Conservation (phyloP, 1,139 yeast species). For the Scheffersomyces cryptocercus region DNA sequence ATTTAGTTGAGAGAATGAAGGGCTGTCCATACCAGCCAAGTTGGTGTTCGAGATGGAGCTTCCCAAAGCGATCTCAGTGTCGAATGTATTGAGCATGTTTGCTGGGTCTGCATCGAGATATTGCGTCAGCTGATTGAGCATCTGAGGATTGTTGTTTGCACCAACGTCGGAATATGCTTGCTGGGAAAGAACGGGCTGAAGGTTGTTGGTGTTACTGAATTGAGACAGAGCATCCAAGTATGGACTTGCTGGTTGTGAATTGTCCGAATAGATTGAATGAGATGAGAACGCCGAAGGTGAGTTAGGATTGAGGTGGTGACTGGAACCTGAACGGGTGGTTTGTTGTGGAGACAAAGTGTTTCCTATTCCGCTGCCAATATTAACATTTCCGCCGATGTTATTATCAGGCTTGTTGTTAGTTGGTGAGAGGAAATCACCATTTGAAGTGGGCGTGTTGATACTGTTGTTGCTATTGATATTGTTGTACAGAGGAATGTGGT, state of each 20-base stretch:
- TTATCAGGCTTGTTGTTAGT: constrained; percentile 5
- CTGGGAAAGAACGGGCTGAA: constrained; percentile 7
- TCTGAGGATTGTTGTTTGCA: background rate
- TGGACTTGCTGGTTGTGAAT: constrained; percentile 41
- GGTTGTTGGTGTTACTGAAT: constrained; percentile 17
- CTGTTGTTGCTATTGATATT: background rate
- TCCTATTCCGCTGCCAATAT: constrained; percentile 3
- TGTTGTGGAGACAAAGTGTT: background rate
- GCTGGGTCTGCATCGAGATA: constrained; percentile 10
- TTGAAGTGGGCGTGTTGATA: constrained; percentile 7
- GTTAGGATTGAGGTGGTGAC: constrained; percentile 9
- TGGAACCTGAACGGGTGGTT: background rate
- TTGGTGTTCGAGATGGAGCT: constrained; percentile 43
- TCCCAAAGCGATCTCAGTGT: constrained; percentile 41
- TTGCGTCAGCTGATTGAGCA: constrained; percentile 3
- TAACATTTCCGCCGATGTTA: constrained; percentile 2
- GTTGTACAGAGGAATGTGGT: constrained; percentile 2
- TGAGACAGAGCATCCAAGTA: constrained; percentile 42
- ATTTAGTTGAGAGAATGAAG: background rate
- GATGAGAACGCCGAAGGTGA: constrained; percentile 14
- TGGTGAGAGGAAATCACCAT: constrained; percentile 11
- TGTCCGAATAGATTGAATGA: constrained; percentile 38
- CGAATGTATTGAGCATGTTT: constrained; percentile 20
- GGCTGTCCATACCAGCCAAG: constrained; percentile 20
- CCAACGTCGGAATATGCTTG: constrained; percentile 4